These are phyloP conservation scores for Theileria sp. DNA, from an alignment of 169 alveolate genomes.

Conservation along the genomic window DNA sequence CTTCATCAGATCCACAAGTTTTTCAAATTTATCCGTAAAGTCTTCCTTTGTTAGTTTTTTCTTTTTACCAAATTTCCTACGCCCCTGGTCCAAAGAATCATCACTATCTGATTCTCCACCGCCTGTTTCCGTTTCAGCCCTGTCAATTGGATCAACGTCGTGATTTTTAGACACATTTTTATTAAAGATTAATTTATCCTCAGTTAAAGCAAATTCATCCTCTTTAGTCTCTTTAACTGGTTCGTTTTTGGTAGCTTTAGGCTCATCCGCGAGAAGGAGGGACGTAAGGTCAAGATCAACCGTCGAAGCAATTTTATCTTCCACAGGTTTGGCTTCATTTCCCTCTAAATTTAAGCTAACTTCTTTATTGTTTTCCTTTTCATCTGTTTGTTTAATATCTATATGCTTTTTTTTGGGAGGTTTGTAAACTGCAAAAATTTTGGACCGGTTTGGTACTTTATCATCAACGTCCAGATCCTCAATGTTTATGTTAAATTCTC, in stretches of 20 bases:
- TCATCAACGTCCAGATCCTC: not conserved
- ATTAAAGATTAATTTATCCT: too few relatives aligned
- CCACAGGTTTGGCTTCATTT: not conserved
- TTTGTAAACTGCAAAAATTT: not conserved
- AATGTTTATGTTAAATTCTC: conserved; percentile 2
- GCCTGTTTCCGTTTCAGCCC: too few relatives aligned
- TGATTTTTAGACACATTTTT: too few relatives aligned
- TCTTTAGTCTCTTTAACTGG: not conserved
- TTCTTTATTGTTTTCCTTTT: not conserved
- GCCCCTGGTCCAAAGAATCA: not conserved
- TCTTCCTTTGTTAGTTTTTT: not conserved
- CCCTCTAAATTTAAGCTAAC: not conserved
- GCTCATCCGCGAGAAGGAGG: not conserved
- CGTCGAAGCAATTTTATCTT: not conserved
- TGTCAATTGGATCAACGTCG: too few relatives aligned
- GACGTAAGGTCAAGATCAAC: not conserved
- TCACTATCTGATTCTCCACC: not conserved
- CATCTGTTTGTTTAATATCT: not conserved
- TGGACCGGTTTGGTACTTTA: not conserved
- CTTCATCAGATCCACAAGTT: not conserved
- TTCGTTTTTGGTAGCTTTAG: not conserved
- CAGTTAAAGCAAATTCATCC: not conserved
- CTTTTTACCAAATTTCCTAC: not conserved
- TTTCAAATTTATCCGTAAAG: not conserved
- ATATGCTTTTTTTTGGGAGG: not conserved